These are phyloP conservation scores for Malus hybrid DNA, from an alignment of 331 rosid genomes.

Conservation along the genomic window DNA sequence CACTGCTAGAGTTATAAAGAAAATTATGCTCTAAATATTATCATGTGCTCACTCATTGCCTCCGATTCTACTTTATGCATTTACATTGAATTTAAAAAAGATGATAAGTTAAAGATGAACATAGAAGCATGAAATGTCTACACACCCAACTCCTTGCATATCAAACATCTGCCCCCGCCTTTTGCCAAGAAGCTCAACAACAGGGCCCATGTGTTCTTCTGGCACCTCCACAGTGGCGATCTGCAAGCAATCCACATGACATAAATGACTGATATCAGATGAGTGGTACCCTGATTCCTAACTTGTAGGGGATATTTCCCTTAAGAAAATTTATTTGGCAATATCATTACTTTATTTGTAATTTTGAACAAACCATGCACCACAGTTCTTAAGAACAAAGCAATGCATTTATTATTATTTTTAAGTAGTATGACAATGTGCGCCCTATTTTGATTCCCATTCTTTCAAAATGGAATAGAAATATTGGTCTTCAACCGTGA, in stretches of 20 bases:
- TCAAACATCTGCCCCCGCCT: slow-evolving; percentile 96
- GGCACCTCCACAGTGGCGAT: slow-evolving; percentile 97
- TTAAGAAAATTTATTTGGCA: not conserved
- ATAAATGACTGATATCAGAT: not conserved
- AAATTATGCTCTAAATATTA: not conserved
- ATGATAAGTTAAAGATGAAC: not conserved
- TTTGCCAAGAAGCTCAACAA: slow-evolving; percentile 93
- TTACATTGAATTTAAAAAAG: not conserved
- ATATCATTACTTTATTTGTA: not conserved
- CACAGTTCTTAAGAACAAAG: not conserved
- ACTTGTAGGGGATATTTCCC: not conserved
- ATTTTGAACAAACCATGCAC: not conserved
- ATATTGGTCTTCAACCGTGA: not conserved
- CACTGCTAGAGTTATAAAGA: not conserved
- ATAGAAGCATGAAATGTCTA: slow-evolving; percentile 18
- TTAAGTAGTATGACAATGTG: not conserved
- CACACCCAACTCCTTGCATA: slow-evolving; percentile 95
- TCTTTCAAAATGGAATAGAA: not conserved
- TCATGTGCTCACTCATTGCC: not conserved
- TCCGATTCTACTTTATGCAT: not conserved
- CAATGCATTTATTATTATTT: not conserved
- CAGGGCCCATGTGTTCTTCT: slow-evolving; percentile 92
- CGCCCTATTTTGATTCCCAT: not conserved
- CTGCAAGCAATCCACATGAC: slow-evolving; percentile 39
- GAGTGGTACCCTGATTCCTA: not conserved